Evolutionary conservation across 805 yeast species (phyloP), one percentile per base, ranked within the genome.

Genomic region (Candida alai): DNA sequence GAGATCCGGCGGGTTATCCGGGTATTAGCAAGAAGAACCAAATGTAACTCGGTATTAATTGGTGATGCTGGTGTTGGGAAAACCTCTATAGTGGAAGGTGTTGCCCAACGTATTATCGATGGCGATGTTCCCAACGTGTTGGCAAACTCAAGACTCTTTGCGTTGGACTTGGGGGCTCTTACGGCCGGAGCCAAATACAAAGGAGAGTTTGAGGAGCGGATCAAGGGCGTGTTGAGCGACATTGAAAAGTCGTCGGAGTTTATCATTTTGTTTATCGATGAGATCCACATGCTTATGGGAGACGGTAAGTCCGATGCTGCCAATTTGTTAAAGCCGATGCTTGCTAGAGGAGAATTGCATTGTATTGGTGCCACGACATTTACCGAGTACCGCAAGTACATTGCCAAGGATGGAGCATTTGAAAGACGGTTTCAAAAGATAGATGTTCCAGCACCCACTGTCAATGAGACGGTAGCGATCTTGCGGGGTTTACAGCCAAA

Each of bases 1-100:
- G 98, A 93, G 65, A 93, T 93, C 47, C 77, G 97, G 65, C 75
- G 97, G 46, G 86, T 96, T 20, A 90, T 93, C 40, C 76, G 97
- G 42, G 96, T 93, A 3, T 71, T 93, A 41, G 89, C 98, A n/a
- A 82, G 98, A 67, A 79, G 98, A 65, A 85, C 95, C 26, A 93
- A 93, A 64, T 89, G 97, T 5, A 93, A 93, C 56, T 96, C 97
- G 11, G 93, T 95, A 50, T 66, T 93, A 40, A 88, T 93, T 51
- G 98, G 98, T 72, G 98, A 93, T 53, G 96, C 98, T 26, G 98
- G 98, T 78, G 97, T 93, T 35, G 98, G 98, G 73, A 93, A 93
- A 67, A 93, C 98, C 24, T 85, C 95, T 19, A 90, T 93, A 49
- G 96, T 93, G 34, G 98, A 93, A 66, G 98, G 97, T 52, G 97